Base-by-base conservation (phyloP, 2,329 filamentous ascomycete genomes). In the Phaeosphaeriaceae sp. region DNA sequence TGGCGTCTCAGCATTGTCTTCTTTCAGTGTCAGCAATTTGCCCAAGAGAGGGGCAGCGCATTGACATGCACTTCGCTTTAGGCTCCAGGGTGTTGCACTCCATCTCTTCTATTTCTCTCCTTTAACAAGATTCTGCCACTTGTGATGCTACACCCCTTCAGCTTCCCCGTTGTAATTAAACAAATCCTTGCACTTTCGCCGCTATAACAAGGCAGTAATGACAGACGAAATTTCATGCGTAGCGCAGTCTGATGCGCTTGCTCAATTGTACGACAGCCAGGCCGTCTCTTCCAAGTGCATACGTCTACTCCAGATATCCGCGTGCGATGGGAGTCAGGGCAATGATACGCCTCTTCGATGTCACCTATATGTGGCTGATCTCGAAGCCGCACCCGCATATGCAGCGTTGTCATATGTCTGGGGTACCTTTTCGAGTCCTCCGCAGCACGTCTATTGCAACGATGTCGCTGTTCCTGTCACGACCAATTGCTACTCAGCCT, bases 321-420 rank as follows among this genome's bases (percentile, higher is more conserved):
- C 48, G 31, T 17, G 17, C 31, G 48, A 15, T n/a, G 48, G 15
- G 6, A 21, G 6, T 15, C 9, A 7, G 10, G 17, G 24, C 2
- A 21, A 49, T 10, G 47, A 49, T 10, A 27, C 48, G 11, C 48
- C 48, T 20, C 25, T 49, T 6, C 15, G n/a, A 20, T 48, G 45
- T 41, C 44, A 51, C 2, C 36, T 56, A 15, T 31, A 21, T n/a
- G 42, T 48, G 40, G 48, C 40, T 5, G 42, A 52, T 52, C 44
- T 52, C 5, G 33, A 25, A 20, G n/a, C 46, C 17, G 24, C 41
- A 2, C 55, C 50, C 3, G 9, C 2, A 2, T 60, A 51, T 24
- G 50, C 44, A 13, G 55, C 58, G 2, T 27, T 61, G 20, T 58
- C 58, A 1, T 61, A 61, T 31, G 56, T 56, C 21, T 61, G 58